Conservation (phyloP, 164 flowering plant species). For the Brasenia schreberi region DNA sequence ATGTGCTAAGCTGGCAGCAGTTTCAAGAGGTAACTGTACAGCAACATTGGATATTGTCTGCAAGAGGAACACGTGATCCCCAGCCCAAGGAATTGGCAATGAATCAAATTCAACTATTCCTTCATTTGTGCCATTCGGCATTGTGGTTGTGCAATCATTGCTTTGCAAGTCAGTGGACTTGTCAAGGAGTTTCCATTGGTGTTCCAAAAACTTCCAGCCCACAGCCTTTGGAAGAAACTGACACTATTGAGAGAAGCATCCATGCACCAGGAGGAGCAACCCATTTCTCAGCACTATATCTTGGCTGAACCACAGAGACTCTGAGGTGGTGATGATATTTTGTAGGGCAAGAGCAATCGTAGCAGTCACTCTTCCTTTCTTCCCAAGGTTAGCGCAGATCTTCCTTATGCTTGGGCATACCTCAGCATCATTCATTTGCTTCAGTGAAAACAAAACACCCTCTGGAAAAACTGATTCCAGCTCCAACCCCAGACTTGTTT, state of each 20-base stretch:
- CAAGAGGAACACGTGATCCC: constrained; percentile 79
- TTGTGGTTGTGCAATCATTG: constrained; percentile 15
- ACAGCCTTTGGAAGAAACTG: constrained; percentile 65
- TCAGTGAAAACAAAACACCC: constrained; percentile 41
- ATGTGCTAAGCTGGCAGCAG: constrained; percentile 87
- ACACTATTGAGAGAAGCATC: constrained; percentile 89
- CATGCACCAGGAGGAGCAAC: constrained; percentile 94
- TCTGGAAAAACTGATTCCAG: constrained; percentile 35
- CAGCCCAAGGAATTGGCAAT: constrained; percentile 65
- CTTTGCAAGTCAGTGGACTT: constrained; percentile 20
- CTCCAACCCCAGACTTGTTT: constrained; percentile 21
- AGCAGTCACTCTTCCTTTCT: constrained; percentile 64
- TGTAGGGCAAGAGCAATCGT: constrained; percentile 56
- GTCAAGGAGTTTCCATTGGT: constrained; percentile 90
- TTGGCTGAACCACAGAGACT: constrained; percentile 55
- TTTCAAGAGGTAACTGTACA: constrained; percentile 65
- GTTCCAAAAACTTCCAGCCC: constrained; percentile 83
- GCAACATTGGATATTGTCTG: constrained; percentile 91
- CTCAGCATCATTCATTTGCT: constrained; percentile 59
- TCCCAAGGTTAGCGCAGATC: constrained; percentile 76
- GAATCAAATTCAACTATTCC: constrained; percentile 20
- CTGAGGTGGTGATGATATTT: constrained; percentile 64
- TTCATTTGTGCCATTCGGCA: constrained; percentile 10
- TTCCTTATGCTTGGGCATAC: constrained; percentile 75
- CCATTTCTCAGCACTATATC: constrained; percentile 77